A percentile compares a stretch with the other conserved stretches of the same genome.
phyloP scores from a whole-genome alignment of 176 grass and related monocot species.

The Paspalum vaginatum region DNA sequence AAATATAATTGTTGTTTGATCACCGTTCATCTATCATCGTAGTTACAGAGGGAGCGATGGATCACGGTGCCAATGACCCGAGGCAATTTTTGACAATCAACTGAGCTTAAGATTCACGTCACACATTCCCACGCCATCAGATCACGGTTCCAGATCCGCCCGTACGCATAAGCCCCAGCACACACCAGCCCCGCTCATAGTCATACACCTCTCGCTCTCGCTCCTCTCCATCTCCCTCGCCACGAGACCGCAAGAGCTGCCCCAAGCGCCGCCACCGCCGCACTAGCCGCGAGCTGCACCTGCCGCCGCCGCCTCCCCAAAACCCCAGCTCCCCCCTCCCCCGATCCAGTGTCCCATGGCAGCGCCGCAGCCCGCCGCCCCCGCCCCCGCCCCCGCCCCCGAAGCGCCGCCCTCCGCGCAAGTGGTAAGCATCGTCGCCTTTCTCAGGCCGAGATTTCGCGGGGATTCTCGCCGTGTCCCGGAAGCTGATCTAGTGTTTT shows the following conservation, averaged over 20 bases:
- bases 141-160: constrained; percentile 17
- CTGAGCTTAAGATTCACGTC: too few species aligned
- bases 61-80: too few species aligned
- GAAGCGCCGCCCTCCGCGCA: constrained; percentile 61
- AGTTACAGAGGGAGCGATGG: too few species aligned
- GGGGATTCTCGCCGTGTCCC: not conserved
- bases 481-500: constrained; percentile 24
- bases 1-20: too few species aligned
- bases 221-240: not conserved
- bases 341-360: constrained; percentile 50
- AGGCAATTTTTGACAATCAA: too few species aligned
- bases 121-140: not conserved
- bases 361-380: constrained; percentile 39
- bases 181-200: not conserved
- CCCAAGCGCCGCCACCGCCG: constrained; percentile 22
- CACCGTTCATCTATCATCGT: too few species aligned
- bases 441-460: not conserved
- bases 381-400: not conserved
- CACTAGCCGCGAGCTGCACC: constrained; percentile 11
- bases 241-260: not conserved
- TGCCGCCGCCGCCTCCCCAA: constrained; percentile 12
- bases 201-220: too few species aligned
- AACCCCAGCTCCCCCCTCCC: constrained; percentile 10
- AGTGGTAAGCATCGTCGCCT: constrained; percentile 57
- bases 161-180: constrained; percentile 4